Base-by-base conservation (phyloP, 805 yeast genomes). In the Cyberlindnera amylophila region DNA sequence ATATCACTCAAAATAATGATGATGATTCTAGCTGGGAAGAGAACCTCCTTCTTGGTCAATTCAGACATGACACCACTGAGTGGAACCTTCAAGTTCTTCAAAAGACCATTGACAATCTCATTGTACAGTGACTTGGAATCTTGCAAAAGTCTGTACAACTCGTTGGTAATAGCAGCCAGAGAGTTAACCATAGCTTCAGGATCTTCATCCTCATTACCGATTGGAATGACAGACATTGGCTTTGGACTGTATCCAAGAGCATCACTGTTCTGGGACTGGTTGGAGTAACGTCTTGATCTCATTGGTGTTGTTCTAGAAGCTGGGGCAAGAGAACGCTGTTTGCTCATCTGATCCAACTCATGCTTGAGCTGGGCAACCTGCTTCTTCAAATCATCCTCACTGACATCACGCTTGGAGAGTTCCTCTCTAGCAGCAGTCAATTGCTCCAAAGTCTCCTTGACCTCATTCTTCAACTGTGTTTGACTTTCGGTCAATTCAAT, bases 11-110 rank as follows among this genome's bases (percentile, higher is more conserved):
- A 71, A 27, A 91, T 83, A 51, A 93, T 84, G 57, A 93, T 91
- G 57, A 93, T 81, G 51, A 93, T 87, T 71, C 96, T 81, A 2
- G 97, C 93, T 21, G 99, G 99, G 80, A 89, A 93, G 41, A 93
- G 71, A 10, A 91, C 95, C 62, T 93, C 98, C 59, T 89, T 88
- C 59, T 87, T 77, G 13, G 90, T 81, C 50, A 88, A 70, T 55
- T 82, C 87, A 36, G 87, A 82, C 34, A 93, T 89, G 36, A 85
- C 87, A 46, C 88, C 85, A 17, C 95, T 83, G 30, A 82, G 79
- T 34, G 98, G 97, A 41, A 90, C 79, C 64, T 80, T 85, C 63
- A 91, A 73, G 10, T 88, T 90, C 69, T 81, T 84, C 58, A 93
- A 71, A 47, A 93, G 70, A 6, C 96, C 95, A 53, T 84, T 90